A percentile compares a stretch with the other conserved stretches of the same genome.
phyloP scores from a whole-genome alignment of 2,329 filamentous ascomycete species.

The Alternaria alternata region DNA sequence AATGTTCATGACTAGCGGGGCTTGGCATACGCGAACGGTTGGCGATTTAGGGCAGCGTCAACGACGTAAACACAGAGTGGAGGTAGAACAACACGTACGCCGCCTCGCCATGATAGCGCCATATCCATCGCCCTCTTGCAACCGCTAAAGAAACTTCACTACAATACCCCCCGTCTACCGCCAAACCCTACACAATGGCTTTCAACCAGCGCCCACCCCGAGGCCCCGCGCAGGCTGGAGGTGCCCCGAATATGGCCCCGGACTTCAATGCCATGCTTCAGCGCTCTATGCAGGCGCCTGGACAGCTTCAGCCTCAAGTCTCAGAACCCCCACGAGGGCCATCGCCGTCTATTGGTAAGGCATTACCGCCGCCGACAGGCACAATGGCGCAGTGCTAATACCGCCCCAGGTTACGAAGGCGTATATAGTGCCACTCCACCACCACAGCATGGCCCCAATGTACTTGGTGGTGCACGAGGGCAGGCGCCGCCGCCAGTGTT shows the following conservation, averaged over 20 bases:
- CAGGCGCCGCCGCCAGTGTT: constrained; percentile 36
- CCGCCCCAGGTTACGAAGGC: constrained; percentile 43
- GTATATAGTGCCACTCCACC: constrained; percentile 52
- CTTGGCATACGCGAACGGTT: constrained; percentile 24
- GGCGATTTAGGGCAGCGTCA: constrained; percentile 26
- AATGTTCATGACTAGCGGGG: constrained; percentile 16
- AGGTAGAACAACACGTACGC: constrained; percentile 25
- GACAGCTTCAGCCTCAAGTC: constrained; percentile 29
- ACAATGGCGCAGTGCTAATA: constrained; percentile 25
- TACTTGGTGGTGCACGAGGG: constrained; percentile 40
- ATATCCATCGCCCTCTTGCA: constrained; percentile 24
- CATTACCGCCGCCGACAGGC: constrained; percentile 3
- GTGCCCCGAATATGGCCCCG: constrained; percentile 39
- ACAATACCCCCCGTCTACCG: constrained; percentile 9
- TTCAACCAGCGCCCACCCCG: constrained; percentile 40
- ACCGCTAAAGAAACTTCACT: constrained; percentile 27
- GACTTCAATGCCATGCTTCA: constrained; percentile 50
- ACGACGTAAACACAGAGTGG: constrained; percentile 22
- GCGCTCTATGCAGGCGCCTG: constrained; percentile 45
- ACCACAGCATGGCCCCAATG: constrained; percentile 59
- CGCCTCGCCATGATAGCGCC: constrained; percentile 44
- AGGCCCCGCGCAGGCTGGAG: constrained; percentile 41
- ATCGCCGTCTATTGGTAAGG: constrained; percentile 38
- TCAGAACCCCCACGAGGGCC: constrained; percentile 36
- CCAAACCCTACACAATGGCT: constrained; percentile 30